Conservation (phyloP, 2,329 filamentous ascomycete genomes). For the Epichloe sibirici region DNA sequence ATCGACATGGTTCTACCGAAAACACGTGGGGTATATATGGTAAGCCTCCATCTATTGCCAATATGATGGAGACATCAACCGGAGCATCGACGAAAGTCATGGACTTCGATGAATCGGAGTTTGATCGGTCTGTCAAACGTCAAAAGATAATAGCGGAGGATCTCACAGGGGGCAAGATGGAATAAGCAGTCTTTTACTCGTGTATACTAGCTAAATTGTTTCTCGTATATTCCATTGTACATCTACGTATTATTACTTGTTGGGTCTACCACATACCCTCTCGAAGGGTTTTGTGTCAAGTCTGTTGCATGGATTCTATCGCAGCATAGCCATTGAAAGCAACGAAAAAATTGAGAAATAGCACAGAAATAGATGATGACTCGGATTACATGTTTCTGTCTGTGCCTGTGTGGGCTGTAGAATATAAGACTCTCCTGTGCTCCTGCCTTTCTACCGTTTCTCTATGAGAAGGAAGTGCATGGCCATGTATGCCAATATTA, state of each 20-base stretch:
- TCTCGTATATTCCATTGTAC: neutral
- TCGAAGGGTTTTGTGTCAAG: neutral
- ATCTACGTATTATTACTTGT: neutral
- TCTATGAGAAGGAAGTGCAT: conserved; percentile 94
- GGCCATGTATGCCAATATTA: conserved; percentile 76
- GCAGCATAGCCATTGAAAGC: neutral
- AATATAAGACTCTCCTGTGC: neutral
- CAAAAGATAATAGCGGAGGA: conserved; percentile 47
- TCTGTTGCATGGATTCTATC: neutral
- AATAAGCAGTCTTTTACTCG: neutral
- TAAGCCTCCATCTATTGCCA: conserved; percentile 30
- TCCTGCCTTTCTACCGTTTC: conserved; percentile 37
- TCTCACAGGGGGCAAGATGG: conserved; percentile 47
- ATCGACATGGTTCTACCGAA: conserved; percentile 23
- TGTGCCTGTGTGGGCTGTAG: neutral
- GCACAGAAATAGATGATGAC: neutral
- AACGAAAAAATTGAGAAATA: neutral
- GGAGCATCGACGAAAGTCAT: conserved; percentile 24
- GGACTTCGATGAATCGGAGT: conserved; percentile 25
- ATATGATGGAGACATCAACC: conserved; percentile 29
- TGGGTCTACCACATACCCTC: too few relatives aligned
- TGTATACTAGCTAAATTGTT: neutral
- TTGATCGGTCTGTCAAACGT: conserved; percentile 33
- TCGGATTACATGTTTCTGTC: neutral
- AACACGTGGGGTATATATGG: conserved; percentile 42